Conservation (phyloP, 441 rosid genomes). For the Brassica hybrid region DNA sequence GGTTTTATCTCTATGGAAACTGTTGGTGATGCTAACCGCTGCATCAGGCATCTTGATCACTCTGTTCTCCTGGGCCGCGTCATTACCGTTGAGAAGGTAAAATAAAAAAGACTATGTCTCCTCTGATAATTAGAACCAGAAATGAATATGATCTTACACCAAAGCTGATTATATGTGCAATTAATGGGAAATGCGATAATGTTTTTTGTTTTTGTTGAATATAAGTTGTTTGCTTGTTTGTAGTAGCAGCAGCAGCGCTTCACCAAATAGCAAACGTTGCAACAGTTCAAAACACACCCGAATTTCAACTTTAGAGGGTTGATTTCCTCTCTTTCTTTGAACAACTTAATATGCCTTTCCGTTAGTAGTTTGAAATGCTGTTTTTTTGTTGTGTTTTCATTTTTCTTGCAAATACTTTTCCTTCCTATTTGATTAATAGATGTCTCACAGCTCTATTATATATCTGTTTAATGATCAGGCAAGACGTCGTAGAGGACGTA, state of each 20-base stretch:
- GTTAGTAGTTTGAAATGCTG: not conserved
- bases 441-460: slow-evolving; percentile 11
- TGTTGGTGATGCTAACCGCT: slow-evolving; percentile 70
- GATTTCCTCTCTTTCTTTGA: slow-evolving; percentile 67
- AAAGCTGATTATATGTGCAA: slow-evolving; percentile 4
- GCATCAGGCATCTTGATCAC: slow-evolving; percentile 74
- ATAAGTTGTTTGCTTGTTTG: too few species aligned
- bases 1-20: slow-evolving; percentile 85
- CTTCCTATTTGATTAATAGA: not conserved
- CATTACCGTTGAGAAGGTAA: slow-evolving; percentile 94
- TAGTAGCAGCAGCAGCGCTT: slow-evolving; percentile 71
- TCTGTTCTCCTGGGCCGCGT: slow-evolving; percentile 85
- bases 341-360: slow-evolving; percentile 33
- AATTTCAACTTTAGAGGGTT: slow-evolving; percentile 66
- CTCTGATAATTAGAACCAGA: not conserved
- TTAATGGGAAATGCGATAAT: slow-evolving; percentile 14
- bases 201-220: not conserved
- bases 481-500: slow-evolving; percentile 80
- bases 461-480: slow-evolving; percentile 55
- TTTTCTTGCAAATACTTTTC: not conserved
- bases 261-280: slow-evolving; percentile 66
- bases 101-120: not conserved
- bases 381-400: slow-evolving; percentile 14
- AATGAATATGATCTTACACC: not conserved
- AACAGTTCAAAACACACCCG: slow-evolving; percentile 55